Evolutionary conservation across 208 protist genomes (phyloP).

Genomic region (Acanthamoeba lenticulata): DNA sequence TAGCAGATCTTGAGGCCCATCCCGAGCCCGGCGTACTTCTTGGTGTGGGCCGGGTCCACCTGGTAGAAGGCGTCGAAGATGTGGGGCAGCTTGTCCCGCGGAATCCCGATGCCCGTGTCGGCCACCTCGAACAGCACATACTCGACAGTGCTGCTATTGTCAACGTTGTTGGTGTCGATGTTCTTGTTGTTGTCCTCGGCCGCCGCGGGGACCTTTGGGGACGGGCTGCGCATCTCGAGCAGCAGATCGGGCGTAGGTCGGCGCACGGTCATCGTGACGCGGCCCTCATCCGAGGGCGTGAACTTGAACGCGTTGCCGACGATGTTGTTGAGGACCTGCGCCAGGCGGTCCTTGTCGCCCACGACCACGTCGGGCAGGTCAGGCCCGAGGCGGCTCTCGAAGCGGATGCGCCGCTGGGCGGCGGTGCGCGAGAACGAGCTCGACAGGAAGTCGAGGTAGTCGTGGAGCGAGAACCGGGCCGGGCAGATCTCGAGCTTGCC

Average conservation of each 20-base stretch:
- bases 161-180: background rate
- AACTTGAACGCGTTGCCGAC: slow-evolving; percentile 37
- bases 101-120: slow-evolving; percentile 57
- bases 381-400: background rate
- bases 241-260: background rate
- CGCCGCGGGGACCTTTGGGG: background rate
- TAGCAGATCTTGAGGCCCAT: slow-evolving; percentile 49
- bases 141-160: background rate
- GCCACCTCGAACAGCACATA: background rate
- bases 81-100: background rate
- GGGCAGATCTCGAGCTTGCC: slow-evolving; percentile 52
- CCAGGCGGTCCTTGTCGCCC: slow-evolving; percentile 9
- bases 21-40: slow-evolving; percentile 27
- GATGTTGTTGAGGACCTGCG: slow-evolving; percentile 60
- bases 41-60: slow-evolving; percentile 51
- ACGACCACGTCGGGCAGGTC: slow-evolving; percentile 1
- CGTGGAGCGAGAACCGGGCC: slow-evolving; percentile 8
- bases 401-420: background rate
- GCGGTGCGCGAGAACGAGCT: background rate
- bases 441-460: slow-evolving; percentile 18
- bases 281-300: background rate
- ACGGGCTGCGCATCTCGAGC: background rate
- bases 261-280: background rate
- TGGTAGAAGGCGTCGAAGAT: slow-evolving; percentile 64
- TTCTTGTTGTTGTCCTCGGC: background rate